Evolutionary conservation across 208 protist genomes (phyloP).

Genomic region (Trypanosoma brucei): DNA sequence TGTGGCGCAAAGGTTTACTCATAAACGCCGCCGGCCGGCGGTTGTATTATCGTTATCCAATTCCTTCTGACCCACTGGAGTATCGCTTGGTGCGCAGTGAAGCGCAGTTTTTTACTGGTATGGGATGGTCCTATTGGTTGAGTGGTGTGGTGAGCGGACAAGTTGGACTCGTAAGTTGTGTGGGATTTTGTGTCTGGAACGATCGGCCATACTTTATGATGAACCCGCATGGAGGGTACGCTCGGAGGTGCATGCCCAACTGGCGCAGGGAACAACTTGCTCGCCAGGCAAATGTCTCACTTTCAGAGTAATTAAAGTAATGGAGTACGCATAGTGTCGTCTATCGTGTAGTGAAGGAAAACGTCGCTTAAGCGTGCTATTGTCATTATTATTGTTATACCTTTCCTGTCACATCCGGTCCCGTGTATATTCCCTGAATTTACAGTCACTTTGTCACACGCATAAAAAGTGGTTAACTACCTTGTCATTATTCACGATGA

Average conservation of each 20-base stretch:
- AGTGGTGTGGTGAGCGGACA: constrained; percentile 64
- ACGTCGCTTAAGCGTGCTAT: no score
- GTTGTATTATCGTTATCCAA: constrained; percentile 75
- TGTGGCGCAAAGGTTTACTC: constrained; percentile 67
- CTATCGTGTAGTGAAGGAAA: no score
- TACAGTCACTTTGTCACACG: no score
- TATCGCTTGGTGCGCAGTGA: constrained; percentile 52
- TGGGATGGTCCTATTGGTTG: constrained; percentile 83
- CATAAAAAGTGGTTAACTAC: no score
- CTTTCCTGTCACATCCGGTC: no score
- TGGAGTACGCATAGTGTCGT: not conserved
- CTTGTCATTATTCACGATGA: no score
- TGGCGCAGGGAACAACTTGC: constrained; percentile 73
- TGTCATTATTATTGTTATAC: no score
- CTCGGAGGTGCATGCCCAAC: constrained; percentile 64
- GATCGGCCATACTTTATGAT: constrained; percentile 82
- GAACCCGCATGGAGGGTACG: constrained; percentile 71
- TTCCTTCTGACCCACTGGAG: constrained; percentile 70
- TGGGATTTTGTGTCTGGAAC: constrained; percentile 59
- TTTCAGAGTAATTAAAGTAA: constrained; percentile 5
- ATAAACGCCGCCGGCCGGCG: constrained; percentile 40
- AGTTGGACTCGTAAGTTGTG: constrained; percentile 59
- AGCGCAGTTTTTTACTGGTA: constrained; percentile 70
- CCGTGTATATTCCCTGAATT: no score
- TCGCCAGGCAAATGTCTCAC: constrained; percentile 28